Base-by-base conservation (phyloP, 345 rosid genomes). In the Luvunga scandens region DNA sequence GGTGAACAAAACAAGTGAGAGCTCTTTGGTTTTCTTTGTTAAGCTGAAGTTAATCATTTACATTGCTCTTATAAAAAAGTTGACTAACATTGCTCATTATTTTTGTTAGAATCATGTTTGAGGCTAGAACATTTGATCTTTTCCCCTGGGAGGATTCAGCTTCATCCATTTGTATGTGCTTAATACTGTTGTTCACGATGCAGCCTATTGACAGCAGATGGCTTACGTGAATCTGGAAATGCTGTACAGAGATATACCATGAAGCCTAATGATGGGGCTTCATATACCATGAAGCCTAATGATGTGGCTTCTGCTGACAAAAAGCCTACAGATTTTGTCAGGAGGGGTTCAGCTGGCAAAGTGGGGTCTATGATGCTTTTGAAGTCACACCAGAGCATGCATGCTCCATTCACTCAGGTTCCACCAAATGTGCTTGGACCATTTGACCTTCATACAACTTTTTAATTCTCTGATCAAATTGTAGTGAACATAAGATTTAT, bases 341-440 rank as follows among this genome's bases (percentile, higher is more conserved):
- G 99, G 85, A 90, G 86, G 74, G 99, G 98, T 71, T 94, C 99
- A 78, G 93, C 94, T 83, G 95, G 98, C 79, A 85, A 86, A 57
- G 91, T 89, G 69, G 94, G 93, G 69, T 89, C 95, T 73, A 86
- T 91, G 94, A 90, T 84, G 92, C 98, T 94, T 86, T 87, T 97
- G 80, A 94, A 91, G 86, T 92, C 91, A 27, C 75, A 66, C 75
- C 93, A 90, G 86, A 83, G 82, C 84, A 88, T 97, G 93, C 98
- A 94, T 87, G 94, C 92, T 60, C 99, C 99, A n/a, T 94, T 83
- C 85, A 96, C 95, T 18, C 98, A 90, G 93, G 99, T 96, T 81
- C 76, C 82, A 72, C 70, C 62, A 68, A 10, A 72, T 78, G 65
- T 38, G 64, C 75, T 42, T 79, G 67, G 42, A 70, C 61, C 62